Conservation (phyloP, 768 basidiomycete species). For the Psilocybe azurescens region DNA sequence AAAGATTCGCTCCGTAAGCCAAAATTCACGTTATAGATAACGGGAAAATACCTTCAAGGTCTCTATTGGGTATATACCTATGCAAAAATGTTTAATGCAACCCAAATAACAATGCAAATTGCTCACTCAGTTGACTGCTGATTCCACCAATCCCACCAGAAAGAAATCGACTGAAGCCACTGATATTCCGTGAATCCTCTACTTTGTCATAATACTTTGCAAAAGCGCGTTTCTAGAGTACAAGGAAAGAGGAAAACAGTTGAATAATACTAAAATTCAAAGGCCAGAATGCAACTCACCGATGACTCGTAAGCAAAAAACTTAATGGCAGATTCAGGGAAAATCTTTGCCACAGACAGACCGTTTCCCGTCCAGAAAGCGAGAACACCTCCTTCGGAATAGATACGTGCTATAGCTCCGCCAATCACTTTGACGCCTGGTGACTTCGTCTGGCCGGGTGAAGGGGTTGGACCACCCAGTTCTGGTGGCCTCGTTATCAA, state of each 20-base stretch:
- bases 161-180: conserved; percentile 90
- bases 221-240: conserved; percentile 86
- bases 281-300: conserved; percentile 50
- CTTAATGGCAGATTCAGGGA: conserved; percentile 98
- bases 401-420: conserved; percentile 80
- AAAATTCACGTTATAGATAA: background rate
- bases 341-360: conserved; percentile 92
- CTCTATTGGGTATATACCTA: conserved; percentile 96
- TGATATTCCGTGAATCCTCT: conserved; percentile 87
- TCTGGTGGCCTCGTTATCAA: conserved; percentile 89
- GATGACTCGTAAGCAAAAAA: conserved; percentile 95
- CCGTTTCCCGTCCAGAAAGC: conserved; percentile 99
- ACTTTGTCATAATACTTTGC: conserved; percentile 92
- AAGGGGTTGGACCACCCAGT: conserved; percentile 59
- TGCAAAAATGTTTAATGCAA: conserved; percentile 23
- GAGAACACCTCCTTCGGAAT: conserved; percentile 85
- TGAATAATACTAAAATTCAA: conserved; percentile 5
- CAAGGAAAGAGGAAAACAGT: conserved; percentile 8
- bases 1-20: conserved; percentile 1
- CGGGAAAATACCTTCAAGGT: conserved; percentile 78
- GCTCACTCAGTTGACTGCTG: conserved; percentile 85
- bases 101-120: conserved; percentile 6
- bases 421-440: conserved; percentile 68
- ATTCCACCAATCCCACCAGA: conserved; percentile 98
- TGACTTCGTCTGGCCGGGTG: conserved; percentile 41